phyloP scores from a whole-genome alignment of 1,139 yeast genomes.

The Pichia kudriavzevii region DNA sequence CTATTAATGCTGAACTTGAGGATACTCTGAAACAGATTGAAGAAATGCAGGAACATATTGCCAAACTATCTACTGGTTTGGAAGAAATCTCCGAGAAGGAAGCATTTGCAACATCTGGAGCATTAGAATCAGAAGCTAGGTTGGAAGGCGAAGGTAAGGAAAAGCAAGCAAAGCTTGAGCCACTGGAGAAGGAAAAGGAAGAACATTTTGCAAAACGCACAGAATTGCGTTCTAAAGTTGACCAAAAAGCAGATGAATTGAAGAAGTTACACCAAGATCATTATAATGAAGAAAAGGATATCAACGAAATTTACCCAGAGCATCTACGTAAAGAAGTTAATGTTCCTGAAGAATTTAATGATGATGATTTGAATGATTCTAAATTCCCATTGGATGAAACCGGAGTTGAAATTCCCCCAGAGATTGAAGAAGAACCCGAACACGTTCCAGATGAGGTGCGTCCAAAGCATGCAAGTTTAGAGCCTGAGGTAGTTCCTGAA shows the following conservation, averaged over 20 bases:
- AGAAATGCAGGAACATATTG: constrained; percentile 20
- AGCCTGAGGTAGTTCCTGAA: constrained; percentile 26
- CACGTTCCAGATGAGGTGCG: constrained; percentile 20
- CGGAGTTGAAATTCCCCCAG: constrained; percentile 26
- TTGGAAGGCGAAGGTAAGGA: constrained; percentile 9
- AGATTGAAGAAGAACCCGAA: constrained; percentile 21
- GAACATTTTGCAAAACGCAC: constrained; percentile 39
- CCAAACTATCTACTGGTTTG: constrained; percentile 18
- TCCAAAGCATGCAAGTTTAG: too few species aligned
- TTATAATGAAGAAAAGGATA: constrained; percentile 34
- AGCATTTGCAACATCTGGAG: constrained; percentile 20
- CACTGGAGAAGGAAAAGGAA: constrained; percentile 32
- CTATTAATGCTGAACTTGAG: constrained; percentile 20
- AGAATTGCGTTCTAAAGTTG: constrained; percentile 34
- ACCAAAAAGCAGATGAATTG: constrained; percentile 37
- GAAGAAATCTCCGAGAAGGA: constrained; percentile 22
- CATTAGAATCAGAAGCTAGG: constrained; percentile 7
- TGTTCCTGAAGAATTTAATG: constrained; percentile 28
- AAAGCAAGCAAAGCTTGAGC: constrained; percentile 26
- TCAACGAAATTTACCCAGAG: constrained; percentile 46
- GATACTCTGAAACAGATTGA: constrained; percentile 19
- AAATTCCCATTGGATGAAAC: constrained; percentile 25
- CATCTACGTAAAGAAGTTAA: constrained; percentile 40
- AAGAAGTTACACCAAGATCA: constrained; percentile 38
- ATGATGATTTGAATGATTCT: constrained; percentile 24